Evolutionary conservation across 352 stramenopile genomes (phyloP).

Genomic region (Phytophthora europaea): DNA sequence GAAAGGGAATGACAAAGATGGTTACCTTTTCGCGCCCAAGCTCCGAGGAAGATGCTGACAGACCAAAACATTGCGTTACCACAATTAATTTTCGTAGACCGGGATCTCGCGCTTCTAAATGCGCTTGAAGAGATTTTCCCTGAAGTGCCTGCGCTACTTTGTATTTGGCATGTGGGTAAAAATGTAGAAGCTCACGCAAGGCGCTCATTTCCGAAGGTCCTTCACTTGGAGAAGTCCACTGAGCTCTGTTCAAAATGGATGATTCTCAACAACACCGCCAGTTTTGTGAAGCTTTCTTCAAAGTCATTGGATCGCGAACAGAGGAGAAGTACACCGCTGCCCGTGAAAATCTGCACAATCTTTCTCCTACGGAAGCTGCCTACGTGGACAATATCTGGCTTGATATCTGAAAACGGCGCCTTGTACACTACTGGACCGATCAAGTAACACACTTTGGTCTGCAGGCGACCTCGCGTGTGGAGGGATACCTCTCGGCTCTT

Average conservation of each 20-base stretch:
- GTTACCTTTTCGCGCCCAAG: neutral
- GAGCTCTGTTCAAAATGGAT: neutral
- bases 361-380: conserved; percentile 1
- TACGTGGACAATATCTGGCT: conserved; percentile 33
- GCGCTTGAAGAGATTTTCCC: neutral
- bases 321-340: conserved; percentile 11
- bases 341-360: neutral
- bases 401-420: conserved; percentile 27
- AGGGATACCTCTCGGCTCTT: conserved; percentile 28
- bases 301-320: neutral
- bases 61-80: neutral
- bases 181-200: neutral
- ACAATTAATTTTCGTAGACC: neutral
- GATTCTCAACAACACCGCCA: neutral
- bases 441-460: conserved; percentile 18
- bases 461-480: conserved; percentile 28
- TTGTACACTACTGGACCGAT: conserved; percentile 30
- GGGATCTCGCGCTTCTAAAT: neutral
- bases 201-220: neutral
- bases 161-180: neutral
- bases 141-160: neutral
- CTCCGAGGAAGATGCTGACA: neutral
- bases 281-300: conserved; percentile 17
- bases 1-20: neutral
- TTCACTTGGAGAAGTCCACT: neutral